phyloP scores from a whole-genome alignment of 1,139 yeast species.

The Taphrina pruni region DNA sequence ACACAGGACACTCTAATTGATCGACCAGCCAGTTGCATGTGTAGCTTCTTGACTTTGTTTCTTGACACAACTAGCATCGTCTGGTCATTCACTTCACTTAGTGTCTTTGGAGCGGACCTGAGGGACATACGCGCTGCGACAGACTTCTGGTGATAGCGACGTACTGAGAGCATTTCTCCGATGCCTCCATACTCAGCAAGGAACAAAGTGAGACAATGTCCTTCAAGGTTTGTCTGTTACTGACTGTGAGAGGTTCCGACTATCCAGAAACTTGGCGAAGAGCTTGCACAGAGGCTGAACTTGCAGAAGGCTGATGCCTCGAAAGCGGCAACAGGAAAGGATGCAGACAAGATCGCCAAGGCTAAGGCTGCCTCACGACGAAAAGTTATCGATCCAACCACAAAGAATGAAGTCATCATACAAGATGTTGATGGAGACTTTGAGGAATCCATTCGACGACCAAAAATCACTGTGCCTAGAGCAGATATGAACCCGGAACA shows the following conservation, averaged over 20 bases:
- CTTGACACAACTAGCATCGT: no score
- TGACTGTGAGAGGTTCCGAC: constrained; percentile 25
- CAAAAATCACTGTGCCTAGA: constrained; percentile 33
- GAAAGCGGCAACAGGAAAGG: constrained; percentile 37
- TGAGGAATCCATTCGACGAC: constrained; percentile 33
- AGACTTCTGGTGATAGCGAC: constrained; percentile 1
- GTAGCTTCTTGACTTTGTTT: no score
- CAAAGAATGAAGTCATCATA: constrained; percentile 38
- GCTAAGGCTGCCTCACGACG: constrained; percentile 35
- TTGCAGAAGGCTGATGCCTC: constrained; percentile 37
- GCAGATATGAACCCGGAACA: constrained; percentile 31
- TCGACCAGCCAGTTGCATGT: no score
- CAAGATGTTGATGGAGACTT: constrained; percentile 40
- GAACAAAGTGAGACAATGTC: constrained; percentile 13
- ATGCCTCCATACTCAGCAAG: constrained; percentile 32
- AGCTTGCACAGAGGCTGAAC: constrained; percentile 34
- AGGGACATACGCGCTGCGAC: neutral
- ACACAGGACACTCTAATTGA: neutral
- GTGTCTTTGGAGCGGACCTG: no score
- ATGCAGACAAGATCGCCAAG: constrained; percentile 18
- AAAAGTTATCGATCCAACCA: constrained; percentile 38
- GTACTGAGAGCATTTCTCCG: neutral
- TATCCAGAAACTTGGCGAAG: constrained; percentile 35
- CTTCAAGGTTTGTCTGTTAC: neutral
- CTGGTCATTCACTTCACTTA: no score